These are phyloP conservation scores for Dendrobium huoshanense DNA, from an alignment of 106 monocot species.

Conservation along the genomic window DNA sequence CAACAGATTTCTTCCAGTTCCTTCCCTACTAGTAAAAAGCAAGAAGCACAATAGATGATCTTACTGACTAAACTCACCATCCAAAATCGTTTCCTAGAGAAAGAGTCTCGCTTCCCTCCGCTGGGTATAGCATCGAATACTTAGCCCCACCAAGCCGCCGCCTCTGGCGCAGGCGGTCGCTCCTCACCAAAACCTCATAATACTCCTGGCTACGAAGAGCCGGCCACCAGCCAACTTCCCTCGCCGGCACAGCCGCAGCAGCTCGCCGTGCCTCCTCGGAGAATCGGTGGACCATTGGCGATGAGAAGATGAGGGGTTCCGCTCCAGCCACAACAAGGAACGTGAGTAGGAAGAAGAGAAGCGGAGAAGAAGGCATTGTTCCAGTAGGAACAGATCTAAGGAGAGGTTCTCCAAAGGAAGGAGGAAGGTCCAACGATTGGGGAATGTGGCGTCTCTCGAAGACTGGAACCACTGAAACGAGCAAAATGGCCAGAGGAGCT, in stretches of 20 bases:
- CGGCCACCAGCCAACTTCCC: slow-evolving; percentile 16
- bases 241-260: slow-evolving; percentile 4
- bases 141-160: slow-evolving; percentile 24
- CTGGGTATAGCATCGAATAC: slow-evolving; percentile 45
- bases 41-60: neutral
- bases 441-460: neutral
- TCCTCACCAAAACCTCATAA: slow-evolving; percentile 41
- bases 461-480: neutral
- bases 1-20: neutral
- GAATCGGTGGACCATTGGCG: slow-evolving; percentile 74
- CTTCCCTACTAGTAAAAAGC: neutral
- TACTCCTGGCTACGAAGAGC: slow-evolving; percentile 52
- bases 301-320: slow-evolving; percentile 43
- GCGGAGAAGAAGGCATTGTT: neutral
- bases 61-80: slow-evolving; percentile 40
- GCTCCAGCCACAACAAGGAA: slow-evolving; percentile 14
- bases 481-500: neutral
- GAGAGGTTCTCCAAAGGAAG: neutral
- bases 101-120: slow-evolving; percentile 52
- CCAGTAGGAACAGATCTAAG: slow-evolving; percentile 6
- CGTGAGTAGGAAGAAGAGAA: neutral
- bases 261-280: slow-evolving; percentile 55
- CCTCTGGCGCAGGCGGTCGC: slow-evolving; percentile 52
- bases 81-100: slow-evolving; percentile 81
- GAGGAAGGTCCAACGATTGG: neutral